phyloP scores from a whole-genome alignment of 805 yeast genomes.

The Kazachstania africana region DNA sequence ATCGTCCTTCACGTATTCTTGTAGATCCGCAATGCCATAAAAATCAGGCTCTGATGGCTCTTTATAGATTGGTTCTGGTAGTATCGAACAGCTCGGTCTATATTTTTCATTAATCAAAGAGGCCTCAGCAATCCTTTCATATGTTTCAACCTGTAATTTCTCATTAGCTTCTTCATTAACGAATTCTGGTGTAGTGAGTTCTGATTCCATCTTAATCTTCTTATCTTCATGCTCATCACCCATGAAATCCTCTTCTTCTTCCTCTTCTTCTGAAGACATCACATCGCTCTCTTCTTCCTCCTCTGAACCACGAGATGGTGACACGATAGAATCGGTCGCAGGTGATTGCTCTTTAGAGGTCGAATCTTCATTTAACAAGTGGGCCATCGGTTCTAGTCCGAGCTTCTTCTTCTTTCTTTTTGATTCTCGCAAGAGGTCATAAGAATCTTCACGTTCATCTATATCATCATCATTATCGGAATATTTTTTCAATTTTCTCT shows the following conservation, averaged over 20 bases:
- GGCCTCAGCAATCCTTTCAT: neutral
- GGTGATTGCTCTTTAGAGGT: slow-evolving; percentile 16
- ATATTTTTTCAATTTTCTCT: neutral
- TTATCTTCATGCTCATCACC: slow-evolving; percentile 15
- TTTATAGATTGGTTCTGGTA: slow-evolving; percentile 47
- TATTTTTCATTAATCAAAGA: slow-evolving; percentile 22
- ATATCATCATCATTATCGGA: neutral
- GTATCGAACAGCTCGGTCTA: slow-evolving; percentile 36
- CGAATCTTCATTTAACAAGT: slow-evolving; percentile 21
- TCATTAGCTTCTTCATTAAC: slow-evolving; percentile 2
- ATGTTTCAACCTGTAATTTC: slow-evolving; percentile 1
- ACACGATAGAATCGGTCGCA: slow-evolving; percentile 2
- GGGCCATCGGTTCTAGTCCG: slow-evolving; percentile 19
- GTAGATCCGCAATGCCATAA: slow-evolving; percentile 33
- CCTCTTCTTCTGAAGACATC: slow-evolving; percentile 8
- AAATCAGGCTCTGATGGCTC: slow-evolving; percentile 25
- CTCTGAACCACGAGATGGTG: slow-evolving; percentile 9
- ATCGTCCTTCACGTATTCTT: slow-evolving; percentile 49
- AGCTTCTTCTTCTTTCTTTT: slow-evolving; percentile 9
- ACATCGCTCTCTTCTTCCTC: slow-evolving; percentile 5
- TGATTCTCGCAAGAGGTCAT: neutral
- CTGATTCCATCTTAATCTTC: slow-evolving; percentile 10
- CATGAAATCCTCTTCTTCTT: slow-evolving; percentile 7
- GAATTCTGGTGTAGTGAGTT: slow-evolving; percentile 20
- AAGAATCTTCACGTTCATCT: neutral